Evolutionary conservation across 139 green algal genomes (phyloP).

Genomic region (Ettlia oleoabundans): DNA sequence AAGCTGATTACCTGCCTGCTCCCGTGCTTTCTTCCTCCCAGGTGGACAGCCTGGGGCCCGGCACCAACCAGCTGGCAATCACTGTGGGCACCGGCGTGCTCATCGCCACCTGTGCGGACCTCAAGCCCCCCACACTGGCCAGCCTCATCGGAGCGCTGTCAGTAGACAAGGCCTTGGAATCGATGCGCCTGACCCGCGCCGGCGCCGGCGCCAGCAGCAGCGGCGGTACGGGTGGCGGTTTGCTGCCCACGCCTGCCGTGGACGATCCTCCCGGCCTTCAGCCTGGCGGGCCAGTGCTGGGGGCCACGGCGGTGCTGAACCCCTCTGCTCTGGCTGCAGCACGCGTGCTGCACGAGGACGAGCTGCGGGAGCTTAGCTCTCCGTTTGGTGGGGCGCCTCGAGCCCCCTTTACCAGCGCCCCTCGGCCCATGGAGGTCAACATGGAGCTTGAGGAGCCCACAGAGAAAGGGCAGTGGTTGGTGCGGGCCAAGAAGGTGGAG

Average conservation of each 20-base stretch:
- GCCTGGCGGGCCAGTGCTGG: constrained; percentile 4
- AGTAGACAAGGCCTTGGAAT: background rate
- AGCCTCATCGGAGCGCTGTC: constrained; percentile 36
- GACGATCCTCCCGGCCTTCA: background rate
- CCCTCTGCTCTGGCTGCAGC: constrained; percentile 11
- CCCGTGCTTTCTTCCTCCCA: background rate
- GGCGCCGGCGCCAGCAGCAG: background rate
- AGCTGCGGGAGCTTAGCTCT: background rate
- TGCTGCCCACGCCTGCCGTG: background rate
- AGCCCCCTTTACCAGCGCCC: background rate
- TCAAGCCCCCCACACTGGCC: constrained; percentile 27
- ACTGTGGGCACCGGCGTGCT: constrained; percentile 17
- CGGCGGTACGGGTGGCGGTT: background rate
- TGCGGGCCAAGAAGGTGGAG: background rate
- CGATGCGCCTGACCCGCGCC: background rate
- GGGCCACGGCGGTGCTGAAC: background rate
- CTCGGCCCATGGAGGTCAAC: background rate
- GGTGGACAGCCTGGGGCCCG: background rate
- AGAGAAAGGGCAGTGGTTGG: constrained; percentile 20
- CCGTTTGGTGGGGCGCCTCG: constrained; percentile 21
- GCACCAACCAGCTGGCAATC: constrained; percentile 17
- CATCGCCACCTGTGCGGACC: background rate
- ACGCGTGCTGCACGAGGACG: constrained; percentile 22
- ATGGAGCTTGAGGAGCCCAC: background rate
- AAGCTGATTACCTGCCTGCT: too few species aligned